Evolutionary conservation across 225 moss, liverwort and hornwort genomes (phyloP).

Genomic region (Ulota crispa): DNA sequence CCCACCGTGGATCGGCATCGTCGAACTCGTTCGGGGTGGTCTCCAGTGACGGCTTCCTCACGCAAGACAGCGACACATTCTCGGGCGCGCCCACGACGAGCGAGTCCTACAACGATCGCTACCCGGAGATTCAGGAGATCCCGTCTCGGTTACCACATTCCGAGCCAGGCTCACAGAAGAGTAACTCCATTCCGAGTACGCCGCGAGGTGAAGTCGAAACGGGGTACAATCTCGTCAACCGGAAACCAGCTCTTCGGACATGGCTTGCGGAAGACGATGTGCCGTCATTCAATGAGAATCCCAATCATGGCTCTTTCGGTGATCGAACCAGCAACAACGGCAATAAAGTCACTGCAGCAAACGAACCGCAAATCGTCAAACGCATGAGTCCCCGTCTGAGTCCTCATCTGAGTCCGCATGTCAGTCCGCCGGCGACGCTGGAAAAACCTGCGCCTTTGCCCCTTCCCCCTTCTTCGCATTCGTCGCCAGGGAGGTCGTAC

Average conservation of each 20-base stretch:
- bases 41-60: slow-evolving; percentile 47
- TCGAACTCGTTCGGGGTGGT: slow-evolving; percentile 22
- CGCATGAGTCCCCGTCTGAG: slow-evolving; percentile 8
- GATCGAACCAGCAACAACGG: slow-evolving; percentile 34
- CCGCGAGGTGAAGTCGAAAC: slow-evolving; percentile 9
- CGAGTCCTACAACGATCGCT: slow-evolving; percentile 27
- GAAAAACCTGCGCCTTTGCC: slow-evolving; percentile 18
- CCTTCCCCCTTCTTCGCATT: not conserved
- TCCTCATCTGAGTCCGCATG: slow-evolving; percentile 13
- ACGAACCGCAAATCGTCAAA: slow-evolving; percentile 11
- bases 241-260: slow-evolving; percentile 45
- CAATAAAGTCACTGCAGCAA: slow-evolving; percentile 12
- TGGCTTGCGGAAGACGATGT: slow-evolving; percentile 40
- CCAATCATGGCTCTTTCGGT: not conserved
- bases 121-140: slow-evolving; percentile 24
- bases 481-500: not conserved
- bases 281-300: not conserved
- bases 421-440: slow-evolving; percentile 21
- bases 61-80: slow-evolving; percentile 36
- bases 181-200: not conserved
- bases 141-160: not conserved
- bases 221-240: slow-evolving; percentile 34
- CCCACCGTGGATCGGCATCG: slow-evolving; percentile 22
- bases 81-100: slow-evolving; percentile 38
- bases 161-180: slow-evolving; percentile 1